Base-by-base conservation (phyloP, 805 yeast species). In the Yamadazyma insecticola region DNA sequence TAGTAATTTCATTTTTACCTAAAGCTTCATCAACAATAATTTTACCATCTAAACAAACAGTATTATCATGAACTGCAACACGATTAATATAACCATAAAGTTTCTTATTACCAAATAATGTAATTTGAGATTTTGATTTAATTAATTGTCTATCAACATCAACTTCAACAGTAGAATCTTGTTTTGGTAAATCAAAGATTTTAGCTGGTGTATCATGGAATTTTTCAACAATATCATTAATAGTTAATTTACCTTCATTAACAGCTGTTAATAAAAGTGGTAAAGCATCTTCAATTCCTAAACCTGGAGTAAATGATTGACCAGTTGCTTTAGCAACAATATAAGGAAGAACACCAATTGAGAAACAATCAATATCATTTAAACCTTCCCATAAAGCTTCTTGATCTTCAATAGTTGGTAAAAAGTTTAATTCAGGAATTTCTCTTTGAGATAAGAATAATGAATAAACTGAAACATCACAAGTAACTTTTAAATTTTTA, bases 81-180 rank as follows among this genome's bases (percentile, higher is more conserved):
- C 97, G 77, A 60, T 88, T 95, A 51, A 90, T 82, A 50, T 87
- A 80, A 41, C 97, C 97, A 39, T 66, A 72, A 51, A 86, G 67
- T 31, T 66, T 63, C 6, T 68, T 53, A 17, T 35, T 36, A 22
- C 36, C 41, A 26, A 46, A 41, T n/a, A n/a, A n/a, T n/a, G n/a
- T n/a, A 11, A 50, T 35, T 37, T 65, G 47, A 8, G 74, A 59
- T n/a, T 65, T 48, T 32, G 62, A 56, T 9, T 11, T 8, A 9
- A 22, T 27, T 5, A 31, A 2, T 12, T 64, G 54, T 57, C 94
- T 78, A 60, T 88, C 96, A 45, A 85, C 60, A 53, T 88, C 94
- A 37, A 90, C 63, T 58, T 88, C 96, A 45, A 90, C 80, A 29
- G 70, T 53, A 11, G 96, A 74, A 40, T 80, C 83, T 60, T 82